Conservation (phyloP, 371 early-diverging fungal species). For the Amoeboaphelidium protococcarum region DNA sequence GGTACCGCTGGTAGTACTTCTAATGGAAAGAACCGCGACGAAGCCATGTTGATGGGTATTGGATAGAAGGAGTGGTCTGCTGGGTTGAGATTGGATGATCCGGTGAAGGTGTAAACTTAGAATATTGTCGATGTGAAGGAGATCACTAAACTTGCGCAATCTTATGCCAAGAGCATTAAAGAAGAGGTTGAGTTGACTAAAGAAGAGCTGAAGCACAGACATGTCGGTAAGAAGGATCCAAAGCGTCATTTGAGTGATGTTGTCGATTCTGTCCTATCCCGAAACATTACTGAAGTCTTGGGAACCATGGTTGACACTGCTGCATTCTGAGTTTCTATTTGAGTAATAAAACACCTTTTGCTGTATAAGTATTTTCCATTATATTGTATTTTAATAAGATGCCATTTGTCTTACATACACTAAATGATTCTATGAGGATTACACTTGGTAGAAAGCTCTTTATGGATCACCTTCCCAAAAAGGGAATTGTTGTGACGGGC, state of each 20-base stretch:
- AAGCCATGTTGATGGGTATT: constrained; percentile 91
- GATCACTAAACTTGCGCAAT: constrained; percentile 64
- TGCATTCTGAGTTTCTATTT: constrained; percentile 5
- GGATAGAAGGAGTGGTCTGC: constrained; percentile 98
- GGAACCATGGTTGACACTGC: constrained; percentile 71
- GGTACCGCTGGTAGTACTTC: too few relatives aligned
- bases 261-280: constrained; percentile 63
- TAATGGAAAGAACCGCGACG: constrained; percentile 96
- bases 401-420: too few relatives aligned
- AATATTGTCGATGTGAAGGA: constrained; percentile 66
- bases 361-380: too few relatives aligned
- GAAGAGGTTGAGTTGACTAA: constrained; percentile 82
- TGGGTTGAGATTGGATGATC: constrained; percentile 68
- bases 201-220: constrained; percentile 79
- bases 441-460: too few relatives aligned
- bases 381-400: too few relatives aligned
- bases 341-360: too few relatives aligned
- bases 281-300: constrained; percentile 74
- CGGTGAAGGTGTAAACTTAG: constrained; percentile 40
- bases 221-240: constrained; percentile 93
- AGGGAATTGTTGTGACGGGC: too few relatives aligned
- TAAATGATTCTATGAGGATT: too few relatives aligned
- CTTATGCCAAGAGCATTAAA: constrained; percentile 80
- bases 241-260: constrained; percentile 84
- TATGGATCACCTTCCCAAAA: too few relatives aligned